phyloP scores from a whole-genome alignment of 1,284 basidiomycete genomes.

The Leccinum subfulvum region DNA sequence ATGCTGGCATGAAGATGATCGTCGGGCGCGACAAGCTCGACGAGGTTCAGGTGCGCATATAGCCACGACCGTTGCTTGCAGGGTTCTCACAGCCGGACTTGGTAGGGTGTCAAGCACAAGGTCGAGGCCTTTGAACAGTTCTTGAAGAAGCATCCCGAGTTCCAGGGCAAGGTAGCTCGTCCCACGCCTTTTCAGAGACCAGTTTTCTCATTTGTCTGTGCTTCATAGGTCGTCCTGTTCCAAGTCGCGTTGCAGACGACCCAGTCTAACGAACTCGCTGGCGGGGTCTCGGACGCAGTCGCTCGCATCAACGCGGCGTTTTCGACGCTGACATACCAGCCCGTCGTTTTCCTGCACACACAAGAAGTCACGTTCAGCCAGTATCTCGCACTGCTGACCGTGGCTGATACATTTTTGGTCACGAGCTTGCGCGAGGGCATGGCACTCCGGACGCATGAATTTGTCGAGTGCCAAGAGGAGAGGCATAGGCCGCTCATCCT shows the following conservation, averaged over 20 bases:
- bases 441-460: slow-evolving; percentile 79
- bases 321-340: slow-evolving; percentile 83
- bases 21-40: slow-evolving; percentile 89
- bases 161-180: slow-evolving; percentile 61
- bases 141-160: slow-evolving; percentile 75
- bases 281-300: slow-evolving; percentile 74
- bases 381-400: slow-evolving; percentile 79
- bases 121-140: slow-evolving; percentile 83
- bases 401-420: slow-evolving; percentile 86
- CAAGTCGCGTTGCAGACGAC: slow-evolving; percentile 86
- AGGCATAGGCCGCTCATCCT: slow-evolving; percentile 71
- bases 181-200: neutral
- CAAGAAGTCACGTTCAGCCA: slow-evolving; percentile 85
- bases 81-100: neutral
- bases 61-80: neutral
- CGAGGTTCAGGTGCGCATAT: slow-evolving; percentile 60
- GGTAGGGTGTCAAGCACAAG: slow-evolving; percentile 76
- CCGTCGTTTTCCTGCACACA: slow-evolving; percentile 84
- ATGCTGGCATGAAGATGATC: slow-evolving; percentile 80
- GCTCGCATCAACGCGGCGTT: slow-evolving; percentile 82
- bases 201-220: neutral
- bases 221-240: slow-evolving; percentile 67
- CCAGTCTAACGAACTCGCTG: slow-evolving; percentile 72
- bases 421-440: slow-evolving; percentile 85
- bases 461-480: slow-evolving; percentile 78